Evolutionary conservation across 2,329 filamentous ascomycete genomes (phyloP).

Genomic region (Aureobasidium pullulans): DNA sequence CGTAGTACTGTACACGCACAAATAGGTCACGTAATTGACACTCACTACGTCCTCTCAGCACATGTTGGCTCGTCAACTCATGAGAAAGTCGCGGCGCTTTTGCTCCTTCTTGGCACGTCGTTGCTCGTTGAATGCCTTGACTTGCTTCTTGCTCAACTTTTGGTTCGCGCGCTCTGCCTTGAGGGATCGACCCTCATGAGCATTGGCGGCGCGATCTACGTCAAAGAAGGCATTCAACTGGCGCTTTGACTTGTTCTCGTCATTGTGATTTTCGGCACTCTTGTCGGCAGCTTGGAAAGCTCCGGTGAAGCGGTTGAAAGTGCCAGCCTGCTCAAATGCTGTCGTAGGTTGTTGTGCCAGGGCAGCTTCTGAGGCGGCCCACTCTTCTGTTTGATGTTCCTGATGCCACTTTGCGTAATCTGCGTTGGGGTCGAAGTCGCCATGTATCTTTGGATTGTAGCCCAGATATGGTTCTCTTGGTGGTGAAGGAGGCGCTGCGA

Average conservation of each 20-base stretch:
- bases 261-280: slow-evolving; percentile 69
- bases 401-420: slow-evolving; percentile 62
- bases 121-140: slow-evolving; percentile 90
- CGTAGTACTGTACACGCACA: slow-evolving; percentile 8
- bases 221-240: slow-evolving; percentile 96
- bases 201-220: slow-evolving; percentile 86
- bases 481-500: slow-evolving; percentile 8
- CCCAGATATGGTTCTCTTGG: slow-evolving; percentile 53
- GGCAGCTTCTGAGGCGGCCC: slow-evolving; percentile 20
- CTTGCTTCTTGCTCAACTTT: slow-evolving; percentile 74
- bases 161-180: slow-evolving; percentile 84
- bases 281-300: slow-evolving; percentile 64
- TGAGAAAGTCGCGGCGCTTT: slow-evolving; percentile 84
- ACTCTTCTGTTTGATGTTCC: slow-evolving; percentile 25
- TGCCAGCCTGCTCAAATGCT: slow-evolving; percentile 59
- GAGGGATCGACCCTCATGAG: slow-evolving; percentile 80
- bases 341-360: slow-evolving; percentile 22
- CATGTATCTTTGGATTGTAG: slow-evolving; percentile 94
- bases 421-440: slow-evolving; percentile 92
- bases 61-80: slow-evolving; percentile 53
- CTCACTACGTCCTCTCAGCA: slow-evolving; percentile 12
- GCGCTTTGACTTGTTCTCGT: slow-evolving; percentile 77
- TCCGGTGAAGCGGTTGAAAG: slow-evolving; percentile 90
- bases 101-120: slow-evolving; percentile 84
- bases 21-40: slow-evolving; percentile 12